A percentile compares a stretch with the other conserved stretches of the same genome.
phyloP scores from a whole-genome alignment of 2,329 filamentous ascomycete genomes.

The Pestalotiopsis sp. region DNA sequence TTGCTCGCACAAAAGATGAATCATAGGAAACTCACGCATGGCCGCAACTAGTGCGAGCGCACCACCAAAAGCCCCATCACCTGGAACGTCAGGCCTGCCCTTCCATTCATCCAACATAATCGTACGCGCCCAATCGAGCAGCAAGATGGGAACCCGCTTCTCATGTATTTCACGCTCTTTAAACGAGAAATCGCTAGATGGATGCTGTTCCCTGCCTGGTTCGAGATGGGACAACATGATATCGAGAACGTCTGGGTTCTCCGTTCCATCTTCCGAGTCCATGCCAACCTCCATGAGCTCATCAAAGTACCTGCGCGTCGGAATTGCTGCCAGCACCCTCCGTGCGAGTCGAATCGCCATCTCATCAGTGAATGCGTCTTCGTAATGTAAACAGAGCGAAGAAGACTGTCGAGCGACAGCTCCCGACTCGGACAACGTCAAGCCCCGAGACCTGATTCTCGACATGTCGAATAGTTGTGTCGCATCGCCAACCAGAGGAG shows the following conservation, averaged over 20 bases:
- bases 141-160: conserved; percentile 56
- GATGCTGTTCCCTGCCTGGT: conserved; percentile 42
- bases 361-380: conserved; percentile 66
- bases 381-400: conserved; percentile 59
- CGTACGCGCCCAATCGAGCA: conserved; percentile 74
- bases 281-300: conserved; percentile 42
- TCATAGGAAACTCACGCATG: conserved; percentile 61
- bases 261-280: conserved; percentile 31
- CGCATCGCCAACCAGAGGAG: conserved; percentile 52
- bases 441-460: conserved; percentile 57
- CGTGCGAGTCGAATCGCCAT: conserved; percentile 61
- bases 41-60: conserved; percentile 74
- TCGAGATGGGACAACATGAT: conserved; percentile 57
- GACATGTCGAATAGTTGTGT: conserved; percentile 61
- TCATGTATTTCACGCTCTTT: conserved; percentile 59
- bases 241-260: conserved; percentile 46
- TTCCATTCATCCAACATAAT: conserved; percentile 83
- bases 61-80: conserved; percentile 73
- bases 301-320: conserved; percentile 53
- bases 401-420: conserved; percentile 48
- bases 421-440: conserved; percentile 50
- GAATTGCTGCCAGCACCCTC: conserved; percentile 60
- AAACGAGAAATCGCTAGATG: conserved; percentile 51
- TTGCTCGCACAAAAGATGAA: background rate
- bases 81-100: conserved; percentile 70